Evolutionary conservation across 805 yeast genomes (phyloP).

Genomic region (Cyberlindnera mrakii): DNA sequence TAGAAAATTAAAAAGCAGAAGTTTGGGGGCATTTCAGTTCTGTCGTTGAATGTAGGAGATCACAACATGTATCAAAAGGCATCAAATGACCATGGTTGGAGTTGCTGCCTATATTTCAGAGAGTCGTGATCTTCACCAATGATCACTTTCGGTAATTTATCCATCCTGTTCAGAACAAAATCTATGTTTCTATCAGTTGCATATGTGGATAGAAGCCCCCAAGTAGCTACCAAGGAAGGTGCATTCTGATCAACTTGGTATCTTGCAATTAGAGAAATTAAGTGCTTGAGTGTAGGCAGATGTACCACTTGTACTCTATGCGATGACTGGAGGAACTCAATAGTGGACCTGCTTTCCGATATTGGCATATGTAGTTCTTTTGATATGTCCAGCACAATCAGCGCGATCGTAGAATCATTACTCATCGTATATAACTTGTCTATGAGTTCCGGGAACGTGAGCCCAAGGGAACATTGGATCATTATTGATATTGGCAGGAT

Average conservation of each 20-base stretch:
- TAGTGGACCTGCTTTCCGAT: constrained; percentile 7
- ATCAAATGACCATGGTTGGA: neutral
- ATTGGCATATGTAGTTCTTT: constrained; percentile 4
- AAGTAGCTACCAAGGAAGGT: constrained; percentile 1
- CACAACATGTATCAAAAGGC: neutral
- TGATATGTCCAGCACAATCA: constrained; percentile 5
- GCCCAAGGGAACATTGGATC: too few species aligned
- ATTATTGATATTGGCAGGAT: too few species aligned
- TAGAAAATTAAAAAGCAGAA: neutral
- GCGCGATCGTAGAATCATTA: neutral
- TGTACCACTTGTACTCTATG: constrained; percentile 3
- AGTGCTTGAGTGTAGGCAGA: neutral
- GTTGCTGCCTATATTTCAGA: neutral
- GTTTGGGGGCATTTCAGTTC: neutral
- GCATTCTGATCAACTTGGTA: neutral
- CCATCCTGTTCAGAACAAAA: constrained; percentile 4
- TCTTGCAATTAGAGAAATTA: constrained; percentile 5
- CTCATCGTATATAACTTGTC: neutral
- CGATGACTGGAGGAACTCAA: constrained; percentile 4
- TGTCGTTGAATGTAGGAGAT: neutral
- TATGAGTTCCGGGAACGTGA: too few species aligned
- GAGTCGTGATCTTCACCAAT: neutral
- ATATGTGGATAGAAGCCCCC: constrained; percentile 3
- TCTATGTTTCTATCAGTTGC: constrained; percentile 1
- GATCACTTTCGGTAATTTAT: neutral